Conservation (phyloP, 1,139 yeast genomes). For the Hyphopichia pseudoburtonii region DNA sequence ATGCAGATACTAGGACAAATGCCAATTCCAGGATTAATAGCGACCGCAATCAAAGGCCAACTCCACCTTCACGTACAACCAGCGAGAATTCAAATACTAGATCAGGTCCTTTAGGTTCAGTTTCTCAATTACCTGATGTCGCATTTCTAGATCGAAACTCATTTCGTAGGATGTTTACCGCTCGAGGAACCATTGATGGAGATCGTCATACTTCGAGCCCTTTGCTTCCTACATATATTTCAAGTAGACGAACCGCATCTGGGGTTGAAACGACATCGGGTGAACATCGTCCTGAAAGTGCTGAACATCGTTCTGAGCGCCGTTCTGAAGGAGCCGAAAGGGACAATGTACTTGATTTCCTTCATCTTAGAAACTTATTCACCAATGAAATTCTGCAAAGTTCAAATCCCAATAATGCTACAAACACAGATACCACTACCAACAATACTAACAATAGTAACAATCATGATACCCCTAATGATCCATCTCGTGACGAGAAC, state of each 20-base stretch:
- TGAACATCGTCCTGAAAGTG: not conserved
- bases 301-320: too few relatives aligned
- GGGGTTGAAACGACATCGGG: conserved; percentile 43
- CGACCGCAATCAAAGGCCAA: too few relatives aligned
- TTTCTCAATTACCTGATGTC: not conserved
- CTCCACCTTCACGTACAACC: too few relatives aligned
- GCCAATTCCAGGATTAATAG: too few relatives aligned
- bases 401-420: not conserved
- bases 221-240: conserved; percentile 49
- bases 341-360: conserved; percentile 4
- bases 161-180: conserved; percentile 6
- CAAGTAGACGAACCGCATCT: conserved; percentile 48
- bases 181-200: conserved; percentile 11
- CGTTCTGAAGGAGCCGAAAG: not conserved
- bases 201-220: conserved; percentile 13
- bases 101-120: not conserved
- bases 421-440: not conserved
- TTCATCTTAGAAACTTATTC: conserved; percentile 4
- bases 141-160: conserved; percentile 1
- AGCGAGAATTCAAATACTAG: too few relatives aligned
- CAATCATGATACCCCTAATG: too few relatives aligned
- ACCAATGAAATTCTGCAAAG: too few relatives aligned
- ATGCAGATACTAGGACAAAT: too few relatives aligned
- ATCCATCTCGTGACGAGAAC: too few relatives aligned
- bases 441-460: too few relatives aligned